phyloP scores from a whole-genome alignment of 148 eudicot genomes.

The Selenicereus undatus region DNA sequence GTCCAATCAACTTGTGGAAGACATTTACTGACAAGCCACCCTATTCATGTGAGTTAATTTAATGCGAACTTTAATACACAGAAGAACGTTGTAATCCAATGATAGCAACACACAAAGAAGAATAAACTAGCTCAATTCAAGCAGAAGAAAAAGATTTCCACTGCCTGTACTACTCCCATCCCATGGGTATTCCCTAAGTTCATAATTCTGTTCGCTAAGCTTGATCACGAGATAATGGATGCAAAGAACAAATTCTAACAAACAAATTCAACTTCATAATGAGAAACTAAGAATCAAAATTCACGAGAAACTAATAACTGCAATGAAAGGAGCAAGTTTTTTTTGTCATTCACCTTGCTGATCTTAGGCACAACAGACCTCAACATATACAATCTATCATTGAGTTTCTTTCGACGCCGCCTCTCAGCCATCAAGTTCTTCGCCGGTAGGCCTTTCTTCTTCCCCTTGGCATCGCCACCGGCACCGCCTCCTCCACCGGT shows the following conservation, averaged over 20 bases:
- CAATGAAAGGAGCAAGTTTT: not conserved
- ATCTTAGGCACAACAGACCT: conserved; percentile 94
- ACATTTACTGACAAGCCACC: conserved; percentile 43
- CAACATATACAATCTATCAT: conserved; percentile 86
- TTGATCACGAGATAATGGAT: conserved; percentile 25
- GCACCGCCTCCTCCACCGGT: conserved; percentile 26
- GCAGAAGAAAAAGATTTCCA: conserved; percentile 2
- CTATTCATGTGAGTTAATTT: conserved; percentile 73
- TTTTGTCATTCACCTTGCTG: conserved; percentile 65
- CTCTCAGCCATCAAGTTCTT: conserved; percentile 96
- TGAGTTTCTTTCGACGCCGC: conserved; percentile 86
- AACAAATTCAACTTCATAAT: conserved; percentile 3
- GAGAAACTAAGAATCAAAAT: conserved; percentile 5
- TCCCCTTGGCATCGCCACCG: conserved; percentile 62
- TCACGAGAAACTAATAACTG: conserved; percentile 30
- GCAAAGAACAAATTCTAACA: conserved; percentile 26
- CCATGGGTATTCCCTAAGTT: not conserved
- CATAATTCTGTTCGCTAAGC: conserved; percentile 19
- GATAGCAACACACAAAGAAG: conserved; percentile 28
- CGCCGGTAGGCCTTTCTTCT: conserved; percentile 86
- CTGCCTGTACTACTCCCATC: not conserved
- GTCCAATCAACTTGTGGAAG: conserved; percentile 25
- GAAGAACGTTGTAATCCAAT: conserved; percentile 35
- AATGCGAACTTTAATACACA: conserved; percentile 54
- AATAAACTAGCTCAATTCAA: conserved; percentile 16